Evolutionary conservation across 306 rosid species (phyloP).

Genomic region (Vigna mungo): DNA sequence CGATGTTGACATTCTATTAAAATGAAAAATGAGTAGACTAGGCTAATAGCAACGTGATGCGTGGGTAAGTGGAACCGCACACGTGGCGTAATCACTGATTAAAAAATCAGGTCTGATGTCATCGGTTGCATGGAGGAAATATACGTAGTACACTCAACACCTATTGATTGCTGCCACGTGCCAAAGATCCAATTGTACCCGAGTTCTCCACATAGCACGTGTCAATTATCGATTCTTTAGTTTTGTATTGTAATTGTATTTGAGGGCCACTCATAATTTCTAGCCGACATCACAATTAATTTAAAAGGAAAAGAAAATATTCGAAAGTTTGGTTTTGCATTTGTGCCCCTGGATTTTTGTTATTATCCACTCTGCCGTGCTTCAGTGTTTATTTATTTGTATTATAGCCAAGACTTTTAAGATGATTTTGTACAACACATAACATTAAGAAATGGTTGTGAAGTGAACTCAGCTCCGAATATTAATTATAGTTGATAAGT

Average conservation of each 20-base stretch:
- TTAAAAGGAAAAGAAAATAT: not conserved
- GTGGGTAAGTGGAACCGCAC: constrained; percentile 48
- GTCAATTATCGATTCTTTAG: constrained; percentile 41
- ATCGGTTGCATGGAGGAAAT: constrained; percentile 55
- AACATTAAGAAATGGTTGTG: no score
- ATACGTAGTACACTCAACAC: constrained; percentile 12
- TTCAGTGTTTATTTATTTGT: no score
- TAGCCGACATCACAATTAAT: constrained; percentile 54
- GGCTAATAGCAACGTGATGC: constrained; percentile 40
- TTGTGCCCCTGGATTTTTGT: not conserved
- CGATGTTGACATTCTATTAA: not conserved
- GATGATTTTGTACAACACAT: no score
- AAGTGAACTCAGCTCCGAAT: no score
- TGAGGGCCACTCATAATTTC: constrained; percentile 39
- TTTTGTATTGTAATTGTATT: not conserved
- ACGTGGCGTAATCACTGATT: constrained; percentile 46
- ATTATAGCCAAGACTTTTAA: no score
- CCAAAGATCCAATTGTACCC: not conserved
- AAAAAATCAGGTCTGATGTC: constrained; percentile 37
- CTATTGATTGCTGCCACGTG: constrained; percentile 46
- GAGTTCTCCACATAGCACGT: constrained; percentile 43
- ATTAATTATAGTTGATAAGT: no score
- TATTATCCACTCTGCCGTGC: not conserved
- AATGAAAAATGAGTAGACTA: not conserved
- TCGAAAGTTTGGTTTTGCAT: constrained; percentile 7